These are phyloP conservation scores for Candida piceae DNA, from an alignment of 805 yeast genomes.

Conservation along the genomic window DNA sequence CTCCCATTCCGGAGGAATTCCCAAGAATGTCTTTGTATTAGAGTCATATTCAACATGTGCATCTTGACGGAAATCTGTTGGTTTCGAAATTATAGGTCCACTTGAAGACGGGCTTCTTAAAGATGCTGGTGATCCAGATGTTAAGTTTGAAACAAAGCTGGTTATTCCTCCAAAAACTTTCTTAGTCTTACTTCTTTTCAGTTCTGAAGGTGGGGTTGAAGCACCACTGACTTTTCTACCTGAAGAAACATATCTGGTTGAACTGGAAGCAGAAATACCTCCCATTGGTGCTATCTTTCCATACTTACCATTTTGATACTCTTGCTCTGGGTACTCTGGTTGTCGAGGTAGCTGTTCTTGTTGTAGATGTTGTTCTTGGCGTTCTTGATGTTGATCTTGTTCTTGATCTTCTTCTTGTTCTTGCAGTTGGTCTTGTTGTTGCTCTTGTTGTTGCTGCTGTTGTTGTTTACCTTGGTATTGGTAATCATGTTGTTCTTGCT, in stretches of 20 bases:
- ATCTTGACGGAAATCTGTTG: slow-evolving; percentile 84
- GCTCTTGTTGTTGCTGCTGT: no score
- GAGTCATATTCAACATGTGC: slow-evolving; percentile 92
- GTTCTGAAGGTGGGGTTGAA: slow-evolving; percentile 10
- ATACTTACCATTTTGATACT: no score
- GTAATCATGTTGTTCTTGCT: no score
- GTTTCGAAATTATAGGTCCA: slow-evolving; percentile 68
- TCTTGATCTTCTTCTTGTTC: no score
- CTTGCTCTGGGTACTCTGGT: neutral
- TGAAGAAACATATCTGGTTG: slow-evolving; percentile 11
- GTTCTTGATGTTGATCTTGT: no score
- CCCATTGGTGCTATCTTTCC: neutral
- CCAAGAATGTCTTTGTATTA: slow-evolving; percentile 81
- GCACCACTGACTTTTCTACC: slow-evolving; percentile 10
- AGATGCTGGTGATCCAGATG: slow-evolving; percentile 9
- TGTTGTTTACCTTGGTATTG: no score
- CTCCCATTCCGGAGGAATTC: slow-evolving; percentile 93
- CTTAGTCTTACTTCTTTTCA: slow-evolving; percentile 39
- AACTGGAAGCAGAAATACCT: slow-evolving; percentile 1
- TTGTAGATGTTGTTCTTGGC: no score
- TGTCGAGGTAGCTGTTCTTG: neutral
- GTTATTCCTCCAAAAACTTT: slow-evolving; percentile 57
- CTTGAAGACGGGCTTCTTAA: slow-evolving; percentile 25
- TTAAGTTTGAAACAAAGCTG: slow-evolving; percentile 30
- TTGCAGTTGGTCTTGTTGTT: no score